Evolutionary conservation across 257 asterid genomes (phyloP), one percentile per base, ranked within the genome.

Genomic region (Gentiana macrophylla): DNA sequence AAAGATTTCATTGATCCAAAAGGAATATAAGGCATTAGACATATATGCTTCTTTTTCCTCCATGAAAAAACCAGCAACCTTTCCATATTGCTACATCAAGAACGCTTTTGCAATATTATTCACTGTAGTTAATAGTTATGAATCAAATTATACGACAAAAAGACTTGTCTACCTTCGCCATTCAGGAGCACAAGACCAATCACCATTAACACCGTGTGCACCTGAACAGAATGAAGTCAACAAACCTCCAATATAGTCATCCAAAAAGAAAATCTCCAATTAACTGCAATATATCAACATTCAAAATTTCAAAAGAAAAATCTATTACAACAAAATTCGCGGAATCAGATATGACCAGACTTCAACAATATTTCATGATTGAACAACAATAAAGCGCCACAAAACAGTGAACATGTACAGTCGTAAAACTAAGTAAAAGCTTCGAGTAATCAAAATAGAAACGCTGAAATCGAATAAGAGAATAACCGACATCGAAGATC

Each of bases 121-220:
- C 24, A 24, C 24, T 24, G 24, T 24, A 24, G 24, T 24, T 24
- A 0, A 24, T 24, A 24, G 24, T 24, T 24, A 24, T 24, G 24
- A 24, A 24, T 24, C 24, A 24, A 24, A 24, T 24, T 24, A 24
- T 24, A 24, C 24, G 24, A 24, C 24, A 24, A 41, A 8, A 45
- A 50, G 59, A 33, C 53, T 37, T 41, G 2, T 50, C 65, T 82
- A 90, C 98, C 98, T 84, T 90, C 98, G 52, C 98, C 98, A 74
- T 76, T 82, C 54, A 90, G 70, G 68, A 86, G 71, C 68, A 90
- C 73, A 36, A 90, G 72, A 12, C 94, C 84, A 54, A 83, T 80
- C 68, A 86, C 86, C 91, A 84, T 83, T 62, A 86, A 64, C 35
- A 90, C 94, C 3, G 96, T 94, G 77, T 82, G 98, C 60, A 86